Conservation (phyloP, 2,329 filamentous ascomycete genomes). For the Fusarium sp. region DNA sequence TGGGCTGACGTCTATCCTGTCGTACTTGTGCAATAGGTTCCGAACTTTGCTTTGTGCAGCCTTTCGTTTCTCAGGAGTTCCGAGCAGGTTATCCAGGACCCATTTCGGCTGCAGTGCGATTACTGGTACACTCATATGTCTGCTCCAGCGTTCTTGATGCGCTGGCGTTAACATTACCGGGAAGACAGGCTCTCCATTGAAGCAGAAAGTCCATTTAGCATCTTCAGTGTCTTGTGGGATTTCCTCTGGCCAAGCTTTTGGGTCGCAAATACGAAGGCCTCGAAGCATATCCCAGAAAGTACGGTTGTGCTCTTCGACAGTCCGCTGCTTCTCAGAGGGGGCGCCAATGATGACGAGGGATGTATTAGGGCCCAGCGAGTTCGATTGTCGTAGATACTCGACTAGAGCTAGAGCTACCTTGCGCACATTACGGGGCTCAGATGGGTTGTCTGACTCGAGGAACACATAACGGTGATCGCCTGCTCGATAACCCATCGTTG, state of each 20-base stretch:
- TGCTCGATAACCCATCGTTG: conserved; percentile 7
- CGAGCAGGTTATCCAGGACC: conserved; percentile 1
- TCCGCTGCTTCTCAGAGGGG: neutral
- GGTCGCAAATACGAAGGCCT: conserved; percentile 11
- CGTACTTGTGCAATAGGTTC: conserved; percentile 3
- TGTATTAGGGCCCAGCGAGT: neutral
- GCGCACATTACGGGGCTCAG: neutral
- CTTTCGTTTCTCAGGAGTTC: conserved; percentile 11
- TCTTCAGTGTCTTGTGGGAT: conserved; percentile 11
- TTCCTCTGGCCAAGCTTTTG: neutral
- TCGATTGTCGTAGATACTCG: conserved; percentile 8
- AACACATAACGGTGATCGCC: conserved; percentile 9
- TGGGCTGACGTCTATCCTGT: neutral
- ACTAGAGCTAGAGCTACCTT: conserved; percentile 8
- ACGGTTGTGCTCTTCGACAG: conserved; percentile 5
- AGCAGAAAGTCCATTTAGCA: conserved; percentile 10
- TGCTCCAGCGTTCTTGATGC: conserved; percentile 14
- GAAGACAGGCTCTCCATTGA: conserved; percentile 6
- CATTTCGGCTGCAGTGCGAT: conserved; percentile 7
- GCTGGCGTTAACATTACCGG: conserved; percentile 17
- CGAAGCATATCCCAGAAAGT: conserved; percentile 20
- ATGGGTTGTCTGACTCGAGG: conserved; percentile 14
- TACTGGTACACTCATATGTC: conserved; percentile 13
- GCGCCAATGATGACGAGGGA: conserved; percentile 3
- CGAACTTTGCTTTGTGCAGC: conserved; percentile 15